A percentile compares a stretch with the other conserved stretches of the same genome.
Evolutionary conservation across 2,329 filamentous ascomycete genomes (phyloP).

Genomic region (Helicocarpus griseus): DNA sequence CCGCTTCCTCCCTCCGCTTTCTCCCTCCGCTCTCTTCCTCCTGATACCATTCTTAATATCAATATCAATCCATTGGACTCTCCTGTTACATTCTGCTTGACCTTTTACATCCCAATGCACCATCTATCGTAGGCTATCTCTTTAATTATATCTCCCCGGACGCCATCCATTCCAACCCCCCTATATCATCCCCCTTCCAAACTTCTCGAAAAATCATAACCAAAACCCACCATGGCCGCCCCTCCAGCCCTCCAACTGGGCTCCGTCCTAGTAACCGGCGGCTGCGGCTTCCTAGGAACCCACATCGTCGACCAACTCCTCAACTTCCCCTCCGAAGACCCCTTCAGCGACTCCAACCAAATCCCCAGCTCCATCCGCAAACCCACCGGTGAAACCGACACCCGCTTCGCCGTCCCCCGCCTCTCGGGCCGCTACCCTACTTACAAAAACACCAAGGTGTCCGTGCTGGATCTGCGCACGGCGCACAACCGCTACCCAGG

Average conservation of each 20-base stretch:
- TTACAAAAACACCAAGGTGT: slow-evolving; percentile 44
- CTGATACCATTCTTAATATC: neutral
- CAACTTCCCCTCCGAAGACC: slow-evolving; percentile 43
- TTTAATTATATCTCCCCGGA: neutral
- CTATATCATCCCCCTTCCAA: neutral
- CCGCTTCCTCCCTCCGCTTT: no score
- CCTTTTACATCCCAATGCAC: neutral
- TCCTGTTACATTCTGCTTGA: neutral
- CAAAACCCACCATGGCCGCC: slow-evolving; percentile 6
- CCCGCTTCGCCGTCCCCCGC: slow-evolving; percentile 28
- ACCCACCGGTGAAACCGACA: slow-evolving; percentile 19
- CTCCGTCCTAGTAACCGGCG: slow-evolving; percentile 68
- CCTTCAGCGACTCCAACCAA: slow-evolving; percentile 2
- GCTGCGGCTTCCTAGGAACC: slow-evolving; percentile 75
- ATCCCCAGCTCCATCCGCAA: neutral
- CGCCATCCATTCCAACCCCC: no score
- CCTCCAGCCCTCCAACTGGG: slow-evolving; percentile 42
- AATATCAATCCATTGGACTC: neutral
- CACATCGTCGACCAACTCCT: slow-evolving; percentile 68
- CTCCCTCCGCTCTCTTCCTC: neutral
- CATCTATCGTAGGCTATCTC: no score
- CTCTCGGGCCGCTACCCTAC: slow-evolving; percentile 31
- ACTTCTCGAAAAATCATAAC: neutral
- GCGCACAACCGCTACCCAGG: slow-evolving; percentile 55
- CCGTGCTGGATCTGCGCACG: slow-evolving; percentile 64